Base-by-base conservation (phyloP, 257 asterid genomes). In the Nicotiana paniculata region DNA sequence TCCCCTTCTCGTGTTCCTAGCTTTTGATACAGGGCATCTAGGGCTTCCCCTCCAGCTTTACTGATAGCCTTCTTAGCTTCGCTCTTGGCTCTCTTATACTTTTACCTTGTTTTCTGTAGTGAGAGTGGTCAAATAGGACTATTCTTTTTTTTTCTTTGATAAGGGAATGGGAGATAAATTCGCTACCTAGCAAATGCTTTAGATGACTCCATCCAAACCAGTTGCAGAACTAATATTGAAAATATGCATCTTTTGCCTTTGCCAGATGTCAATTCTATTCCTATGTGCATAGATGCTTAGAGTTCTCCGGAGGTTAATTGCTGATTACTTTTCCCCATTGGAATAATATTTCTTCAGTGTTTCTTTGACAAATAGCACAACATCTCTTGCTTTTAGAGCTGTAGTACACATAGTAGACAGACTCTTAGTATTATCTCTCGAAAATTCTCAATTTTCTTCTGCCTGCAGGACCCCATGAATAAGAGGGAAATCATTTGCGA, bases 401-500 rank as follows among this genome's bases (percentile, higher is more conserved):
- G 59, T 17, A 54, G 6, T 15, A 83, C 81, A 66, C 59, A 7
- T 43, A 67, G 28, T 57, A 7, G 4, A 17, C 26, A 57, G 18
- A 16, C 21, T 57, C 21, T 16, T 57, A 6, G 21, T 18, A 5
- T 57, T 9, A 18, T 57, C 26, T 57, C 63, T 59, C 55, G 37
- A 64, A 32, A 75, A 10, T 57, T 30, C 61, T 67, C 79, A 12
- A n/a, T 74, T 33, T 64, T 37, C 39, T 18, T 61, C 53, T 66
- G 70, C 46, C 85, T 77, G 87, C 89, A 92, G 94, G 90, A 90
- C 84, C 94, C 92, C 1, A 57, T 74, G 5, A 85, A 92, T 62
- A 92, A 84, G 87, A 89, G 82, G 84, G 97, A 90, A 89, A 92
- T 90, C 46, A 37, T 79, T 9, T 92, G 94, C 16, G 95, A 92